Base-by-base conservation (phyloP, 129 eudicot species). In the Ambrosia trifida region DNA sequence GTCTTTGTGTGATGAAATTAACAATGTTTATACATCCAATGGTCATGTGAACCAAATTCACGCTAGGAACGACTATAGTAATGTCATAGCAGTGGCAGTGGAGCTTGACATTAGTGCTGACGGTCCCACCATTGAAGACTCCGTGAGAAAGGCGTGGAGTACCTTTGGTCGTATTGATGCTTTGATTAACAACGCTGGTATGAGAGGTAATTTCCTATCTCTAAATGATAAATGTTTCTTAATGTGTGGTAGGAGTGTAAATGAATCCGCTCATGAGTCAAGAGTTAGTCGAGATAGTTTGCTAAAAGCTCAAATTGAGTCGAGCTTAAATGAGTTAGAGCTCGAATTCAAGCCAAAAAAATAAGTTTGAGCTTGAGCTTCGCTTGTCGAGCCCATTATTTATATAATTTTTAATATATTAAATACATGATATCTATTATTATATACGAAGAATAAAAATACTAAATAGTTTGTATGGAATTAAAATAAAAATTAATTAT, bases 111-210 rank as follows among this genome's bases (percentile, higher is more conserved):
- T 82, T 11, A 36, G 77, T 5, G 75, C 79, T 16, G 68, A 71
- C 4, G 75, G 79, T 9, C 18, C 43, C 9, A 10, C 69, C 5
- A 76, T 80, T 0, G 73, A 79, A 40, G 84, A 76, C 40, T 63
- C 82, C 33, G 84, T 74, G 1, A 14, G 38, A 11, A 76, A 72
- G 31, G 87, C 76, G 24, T 83, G 85, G 88, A 51, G 70, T 0
- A 70, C 72, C 11, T 84, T 84, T 73, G 88, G 85, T 3, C 41
- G 59, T 17, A 77, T 80, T n/a, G 75, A 84, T 69, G 85, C 73
- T 47, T 79, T 80, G 14, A 64, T 80, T 64, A 84, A 84, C 40
- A 80, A 84, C 18, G 85, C 80, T n/a, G 88, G 88, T 8, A 32
- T 80, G 14, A 72, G 72, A 68, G 88, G 88, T 83, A 73, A 44